phyloP scores from a whole-genome alignment of 2,329 filamentous ascomycete genomes.

The Xylariales sp. region DNA sequence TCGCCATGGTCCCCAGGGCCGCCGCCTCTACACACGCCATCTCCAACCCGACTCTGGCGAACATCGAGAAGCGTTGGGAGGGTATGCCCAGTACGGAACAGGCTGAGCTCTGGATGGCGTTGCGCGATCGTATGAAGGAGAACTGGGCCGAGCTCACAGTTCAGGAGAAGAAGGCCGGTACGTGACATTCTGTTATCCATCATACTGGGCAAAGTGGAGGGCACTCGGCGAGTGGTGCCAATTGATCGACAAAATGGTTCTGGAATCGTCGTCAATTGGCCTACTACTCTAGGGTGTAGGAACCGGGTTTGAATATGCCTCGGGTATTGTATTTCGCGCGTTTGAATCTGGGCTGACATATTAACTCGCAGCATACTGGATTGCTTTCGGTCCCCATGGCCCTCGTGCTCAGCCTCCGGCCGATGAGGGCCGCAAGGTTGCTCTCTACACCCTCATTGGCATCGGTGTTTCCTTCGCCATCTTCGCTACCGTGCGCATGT shows the following conservation, averaged over 20 bases:
- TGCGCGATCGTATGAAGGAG: conserved; percentile 97
- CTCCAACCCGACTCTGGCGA: conserved; percentile 93
- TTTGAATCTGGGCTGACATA: too few species aligned
- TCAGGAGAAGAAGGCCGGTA: conserved; percentile 99
- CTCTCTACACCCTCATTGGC: conserved; percentile 67
- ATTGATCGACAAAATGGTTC: too few species aligned
- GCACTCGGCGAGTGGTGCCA: too few species aligned
- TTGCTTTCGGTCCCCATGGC: conserved; percentile 94
- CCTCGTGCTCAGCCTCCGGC: conserved; percentile 79
- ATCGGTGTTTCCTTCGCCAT: conserved; percentile 62
- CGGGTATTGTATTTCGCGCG: too few species aligned
- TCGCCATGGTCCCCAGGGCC: conserved; percentile 40
- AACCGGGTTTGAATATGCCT: conserved; percentile 1
- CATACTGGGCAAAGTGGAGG: too few species aligned
- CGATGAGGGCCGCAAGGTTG: conserved; percentile 77
- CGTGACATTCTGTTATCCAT: conserved; percentile 37
- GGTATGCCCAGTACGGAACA: conserved; percentile 96
- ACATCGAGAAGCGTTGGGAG: conserved; percentile 99
- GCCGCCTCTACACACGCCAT: conserved; percentile 80
- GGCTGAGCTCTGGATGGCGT: conserved; percentile 97
- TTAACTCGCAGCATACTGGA: conserved; percentile 88
- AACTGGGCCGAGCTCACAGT: conserved; percentile 93
- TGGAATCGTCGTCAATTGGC: conserved; percentile 1
- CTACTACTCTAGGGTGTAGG: background rate
- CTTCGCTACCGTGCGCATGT: conserved; percentile 67